phyloP scores from a whole-genome alignment of 2,329 filamentous ascomycete species.

The Geosmithia flava region DNA sequence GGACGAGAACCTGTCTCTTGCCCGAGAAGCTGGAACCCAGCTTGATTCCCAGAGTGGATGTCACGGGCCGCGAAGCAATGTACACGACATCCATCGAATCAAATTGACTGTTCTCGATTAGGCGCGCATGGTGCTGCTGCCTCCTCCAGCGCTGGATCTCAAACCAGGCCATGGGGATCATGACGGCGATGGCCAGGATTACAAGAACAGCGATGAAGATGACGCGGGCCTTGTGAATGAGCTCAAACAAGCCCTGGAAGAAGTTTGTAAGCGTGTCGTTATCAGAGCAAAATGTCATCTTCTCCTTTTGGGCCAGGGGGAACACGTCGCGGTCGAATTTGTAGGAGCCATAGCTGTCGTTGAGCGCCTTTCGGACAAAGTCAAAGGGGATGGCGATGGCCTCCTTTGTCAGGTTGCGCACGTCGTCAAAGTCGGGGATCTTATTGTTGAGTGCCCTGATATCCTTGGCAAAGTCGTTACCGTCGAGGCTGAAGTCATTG shows the following conservation, averaged over 20 bases:
- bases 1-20: slow-evolving; percentile 57
- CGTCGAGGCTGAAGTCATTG: slow-evolving; percentile 54
- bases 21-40: slow-evolving; percentile 52
- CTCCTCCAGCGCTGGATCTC: slow-evolving; percentile 68
- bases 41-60: slow-evolving; percentile 60
- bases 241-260: slow-evolving; percentile 58
- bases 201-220: slow-evolving; percentile 67
- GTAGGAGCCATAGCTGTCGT: slow-evolving; percentile 59
- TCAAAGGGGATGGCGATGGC: slow-evolving; percentile 73
- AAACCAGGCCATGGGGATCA: slow-evolving; percentile 66
- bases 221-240: slow-evolving; percentile 57
- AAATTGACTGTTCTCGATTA: slow-evolving; percentile 53
- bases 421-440: slow-evolving; percentile 72
- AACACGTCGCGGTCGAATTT: slow-evolving; percentile 68
- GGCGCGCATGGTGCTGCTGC: slow-evolving; percentile 56
- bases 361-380: slow-evolving; percentile 61
- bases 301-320: slow-evolving; percentile 71
- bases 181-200: slow-evolving; percentile 58
- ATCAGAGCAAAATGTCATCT: slow-evolving; percentile 77
- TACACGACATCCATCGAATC: slow-evolving; percentile 85
- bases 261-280: slow-evolving; percentile 74
- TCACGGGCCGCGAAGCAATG: slow-evolving; percentile 70
- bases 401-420: slow-evolving; percentile 68
- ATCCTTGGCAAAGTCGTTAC: slow-evolving; percentile 53
- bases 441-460: slow-evolving; percentile 63